phyloP scores from a whole-genome alignment of 345 rosid genomes.

The Aurinia saxatilis region DNA sequence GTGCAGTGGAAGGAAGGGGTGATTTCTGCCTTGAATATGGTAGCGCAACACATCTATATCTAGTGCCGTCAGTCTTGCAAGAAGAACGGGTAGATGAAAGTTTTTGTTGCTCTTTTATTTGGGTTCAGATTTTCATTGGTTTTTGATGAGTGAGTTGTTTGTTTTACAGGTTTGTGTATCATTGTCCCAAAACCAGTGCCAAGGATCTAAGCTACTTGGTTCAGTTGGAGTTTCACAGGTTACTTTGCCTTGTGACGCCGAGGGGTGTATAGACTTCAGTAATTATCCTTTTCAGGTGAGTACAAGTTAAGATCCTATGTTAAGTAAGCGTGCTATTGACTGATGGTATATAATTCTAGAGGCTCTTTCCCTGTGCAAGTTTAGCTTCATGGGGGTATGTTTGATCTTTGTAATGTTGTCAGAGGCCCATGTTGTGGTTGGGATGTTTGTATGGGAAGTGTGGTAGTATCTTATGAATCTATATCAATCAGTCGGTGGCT shows the following conservation, averaged over 20 bases:
- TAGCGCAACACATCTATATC: constrained; percentile 79
- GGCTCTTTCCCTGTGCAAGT: not conserved
- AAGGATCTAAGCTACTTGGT: constrained; percentile 56
- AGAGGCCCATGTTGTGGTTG: not conserved
- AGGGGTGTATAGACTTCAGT: constrained; percentile 78
- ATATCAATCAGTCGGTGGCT: not conserved
- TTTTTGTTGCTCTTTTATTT: not conserved
- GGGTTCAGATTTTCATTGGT: not conserved
- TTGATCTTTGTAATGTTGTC: not conserved
- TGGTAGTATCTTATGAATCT: not conserved
- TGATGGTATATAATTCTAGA: not conserved
- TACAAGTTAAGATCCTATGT: constrained; percentile 13
- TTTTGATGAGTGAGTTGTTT: constrained; percentile 17
- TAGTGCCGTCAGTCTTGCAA: constrained; percentile 69
- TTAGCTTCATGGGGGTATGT: not conserved
- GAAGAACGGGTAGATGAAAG: constrained; percentile 60
- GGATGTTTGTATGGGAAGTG: not conserved
- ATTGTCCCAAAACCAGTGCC: constrained; percentile 53
- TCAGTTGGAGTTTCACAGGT: constrained; percentile 72
- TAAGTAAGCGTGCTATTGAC: not conserved
- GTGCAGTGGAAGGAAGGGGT: constrained; percentile 44
- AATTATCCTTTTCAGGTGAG: constrained; percentile 83
- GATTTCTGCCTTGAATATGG: constrained; percentile 89
- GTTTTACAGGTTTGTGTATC: constrained; percentile 57
- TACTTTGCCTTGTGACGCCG: constrained; percentile 72